Evolutionary conservation across 371 early-diverging fungal species (phyloP).

Genomic region (Scutellospora calospora): DNA sequence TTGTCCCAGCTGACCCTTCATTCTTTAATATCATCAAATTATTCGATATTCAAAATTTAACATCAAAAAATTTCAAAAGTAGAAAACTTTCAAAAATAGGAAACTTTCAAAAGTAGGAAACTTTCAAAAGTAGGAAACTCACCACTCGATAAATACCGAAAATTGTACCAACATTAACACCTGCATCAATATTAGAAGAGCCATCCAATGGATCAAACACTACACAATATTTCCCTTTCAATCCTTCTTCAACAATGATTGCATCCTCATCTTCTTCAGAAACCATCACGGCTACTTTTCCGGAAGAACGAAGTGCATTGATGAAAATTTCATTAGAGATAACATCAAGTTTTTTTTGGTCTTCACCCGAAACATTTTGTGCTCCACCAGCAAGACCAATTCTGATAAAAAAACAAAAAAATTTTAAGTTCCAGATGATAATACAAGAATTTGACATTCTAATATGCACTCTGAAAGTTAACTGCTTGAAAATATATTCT

Average conservation of each 20-base stretch:
- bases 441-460: neutral
- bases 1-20: conserved; percentile 52
- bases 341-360: conserved; percentile 96
- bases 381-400: conserved; percentile 88
- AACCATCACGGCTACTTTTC: conserved; percentile 90
- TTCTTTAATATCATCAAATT: conserved; percentile 36
- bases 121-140: conserved; percentile 48
- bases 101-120: conserved; percentile 46
- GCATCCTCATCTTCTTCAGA: conserved; percentile 97
- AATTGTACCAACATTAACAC: conserved; percentile 98
- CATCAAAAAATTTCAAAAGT: neutral
- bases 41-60: no score
- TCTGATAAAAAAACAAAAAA: conserved; percentile 52
- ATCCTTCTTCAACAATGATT: conserved; percentile 79
- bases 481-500: conserved; percentile 47
- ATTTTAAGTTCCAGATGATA: neutral
- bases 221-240: conserved; percentile 92
- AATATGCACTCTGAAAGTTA: neutral
- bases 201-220: conserved; percentile 98
- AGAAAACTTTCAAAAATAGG: neutral
- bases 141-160: conserved; percentile 96
- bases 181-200: conserved; percentile 97
- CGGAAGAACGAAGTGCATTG: conserved; percentile 91
- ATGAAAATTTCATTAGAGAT: conserved; percentile 98
- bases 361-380: conserved; percentile 94